phyloP scores from a whole-genome alignment of 495 filamentous ascomycete species.

The Achaetomiella virescens region DNA sequence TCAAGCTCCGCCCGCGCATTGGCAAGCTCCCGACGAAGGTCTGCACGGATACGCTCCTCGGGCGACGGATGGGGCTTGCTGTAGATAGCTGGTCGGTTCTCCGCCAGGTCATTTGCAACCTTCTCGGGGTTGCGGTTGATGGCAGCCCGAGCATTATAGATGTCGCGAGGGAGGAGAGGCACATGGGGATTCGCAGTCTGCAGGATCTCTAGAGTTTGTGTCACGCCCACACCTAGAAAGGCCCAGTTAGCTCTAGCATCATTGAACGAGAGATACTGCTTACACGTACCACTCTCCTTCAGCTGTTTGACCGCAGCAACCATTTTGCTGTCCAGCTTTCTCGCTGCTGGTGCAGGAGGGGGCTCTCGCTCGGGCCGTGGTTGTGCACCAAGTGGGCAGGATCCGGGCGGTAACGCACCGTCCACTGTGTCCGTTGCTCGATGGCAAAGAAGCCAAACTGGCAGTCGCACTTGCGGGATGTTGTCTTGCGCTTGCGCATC shows the following conservation, averaged over 20 bases:
- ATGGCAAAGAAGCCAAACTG: constrained; percentile 54
- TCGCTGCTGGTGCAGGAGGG: constrained; percentile 48
- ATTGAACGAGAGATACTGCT: neutral
- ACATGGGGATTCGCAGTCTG: constrained; percentile 50
- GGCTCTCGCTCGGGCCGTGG: constrained; percentile 51
- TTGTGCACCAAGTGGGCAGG: constrained; percentile 46
- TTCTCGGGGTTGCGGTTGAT: constrained; percentile 53
- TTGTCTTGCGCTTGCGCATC: constrained; percentile 50
- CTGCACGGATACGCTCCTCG: constrained; percentile 50
- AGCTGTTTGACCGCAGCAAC: constrained; percentile 50
- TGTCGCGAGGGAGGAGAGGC: constrained; percentile 48
- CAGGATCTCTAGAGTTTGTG: constrained; percentile 49
- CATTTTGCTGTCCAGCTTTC: constrained; percentile 53
- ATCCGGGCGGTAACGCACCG: constrained; percentile 49
- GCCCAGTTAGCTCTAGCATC: constrained; percentile 16
- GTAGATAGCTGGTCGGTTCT: constrained; percentile 50
- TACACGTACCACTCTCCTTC: constrained; percentile 47
- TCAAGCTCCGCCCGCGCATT: constrained; percentile 44
- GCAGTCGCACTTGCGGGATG: constrained; percentile 52
- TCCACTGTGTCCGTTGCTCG: constrained; percentile 52
- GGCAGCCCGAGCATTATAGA: constrained; percentile 53
- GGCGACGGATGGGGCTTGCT: constrained; percentile 50
- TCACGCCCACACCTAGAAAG: constrained; percentile 45
- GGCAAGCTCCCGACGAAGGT: constrained; percentile 46
- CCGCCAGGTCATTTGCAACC: constrained; percentile 44